Evolutionary conservation across 2,329 filamentous ascomycete species (phyloP), one percentile per base, ranked within the genome.

Genomic region (Penicillium sp.): DNA sequence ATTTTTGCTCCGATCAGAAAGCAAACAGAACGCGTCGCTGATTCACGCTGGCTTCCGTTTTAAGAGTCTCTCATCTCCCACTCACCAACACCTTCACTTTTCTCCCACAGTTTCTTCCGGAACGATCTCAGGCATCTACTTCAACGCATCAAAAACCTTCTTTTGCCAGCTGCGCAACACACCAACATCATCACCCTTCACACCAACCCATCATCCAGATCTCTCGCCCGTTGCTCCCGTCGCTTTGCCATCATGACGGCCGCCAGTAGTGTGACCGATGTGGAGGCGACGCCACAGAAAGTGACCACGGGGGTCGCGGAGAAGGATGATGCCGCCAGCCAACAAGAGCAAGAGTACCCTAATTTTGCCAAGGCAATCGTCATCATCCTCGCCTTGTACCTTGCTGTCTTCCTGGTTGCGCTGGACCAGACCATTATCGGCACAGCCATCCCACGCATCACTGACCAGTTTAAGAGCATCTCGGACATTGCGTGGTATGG

Each of bases 401-500:
- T 61, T 3, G 54, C 60, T 2, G 50, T 60, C 11, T 62, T 63
- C 38, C 47, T 63, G 29, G 59, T 62, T 7, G 59, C 58, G 0
- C 51, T 63, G 3, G 59, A 61, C 18, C 56, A 58, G 33, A 55
- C 52, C 6, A 55, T 55, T 9, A 52, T 55, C 11, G 50, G 47
- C 4, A 48, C 48, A 2, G 52, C 50, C 1, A 52, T 55, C 24
- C 50, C 50, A 8, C 46, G 45, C 7, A 55, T 52, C 36, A 55
- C 52, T 1, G 52, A 52, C 40, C 47, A 55, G n/a, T 55, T 55
- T 29, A 55, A 55, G 42, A 52, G 50, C 39, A 50, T 55, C 29
- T 35, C 45, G 5, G 52, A 55, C 34, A 55, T 55, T 29, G 52
- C 50, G 12, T 55, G 52, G 52, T 54, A 54, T 46, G 52, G 52